These are phyloP conservation scores for Russula vinacea DNA, from an alignment of 768 basidiomycete genomes.

Conservation along the genomic window DNA sequence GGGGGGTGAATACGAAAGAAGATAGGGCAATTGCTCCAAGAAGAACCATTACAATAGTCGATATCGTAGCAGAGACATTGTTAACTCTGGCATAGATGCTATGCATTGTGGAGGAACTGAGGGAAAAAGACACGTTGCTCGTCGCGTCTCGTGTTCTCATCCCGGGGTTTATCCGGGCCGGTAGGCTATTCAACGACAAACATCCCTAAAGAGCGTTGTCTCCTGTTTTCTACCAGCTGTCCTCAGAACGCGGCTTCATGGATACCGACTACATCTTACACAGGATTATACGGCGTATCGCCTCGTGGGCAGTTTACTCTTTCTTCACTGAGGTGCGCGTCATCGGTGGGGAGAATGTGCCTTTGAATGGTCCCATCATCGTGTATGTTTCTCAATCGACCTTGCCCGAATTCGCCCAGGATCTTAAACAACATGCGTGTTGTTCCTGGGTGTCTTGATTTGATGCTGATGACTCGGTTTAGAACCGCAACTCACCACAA, in stretches of 20 bases:
- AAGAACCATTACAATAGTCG: slow-evolving; percentile 70
- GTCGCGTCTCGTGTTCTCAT: no score
- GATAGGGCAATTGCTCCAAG: slow-evolving; percentile 70
- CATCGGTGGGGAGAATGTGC: slow-evolving; percentile 86
- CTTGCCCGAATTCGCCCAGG: neutral
- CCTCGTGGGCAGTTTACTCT: slow-evolving; percentile 70
- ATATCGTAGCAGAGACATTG: slow-evolving; percentile 68
- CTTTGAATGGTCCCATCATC: slow-evolving; percentile 83
- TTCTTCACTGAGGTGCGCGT: slow-evolving; percentile 90
- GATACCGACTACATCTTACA: slow-evolving; percentile 52
- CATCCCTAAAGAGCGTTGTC: neutral
- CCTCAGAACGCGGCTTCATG: slow-evolving; percentile 28
- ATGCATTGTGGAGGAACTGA: slow-evolving; percentile 51
- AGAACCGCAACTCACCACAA: slow-evolving; percentile 89
- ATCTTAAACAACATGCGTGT: neutral
- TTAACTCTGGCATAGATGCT: slow-evolving; percentile 67
- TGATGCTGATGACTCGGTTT: slow-evolving; percentile 26
- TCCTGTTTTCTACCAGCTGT: neutral
- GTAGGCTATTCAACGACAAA: neutral
- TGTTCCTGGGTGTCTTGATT: neutral
- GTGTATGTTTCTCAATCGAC: slow-evolving; percentile 52
- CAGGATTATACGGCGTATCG: slow-evolving; percentile 64
- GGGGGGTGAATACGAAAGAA: slow-evolving; percentile 59
- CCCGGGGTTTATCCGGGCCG: neutral
- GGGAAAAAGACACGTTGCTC: slow-evolving; percentile 11